Evolutionary conservation across 2,329 filamentous ascomycete genomes (phyloP), one percentile per base, ranked within the genome.

Genomic region (Emmonsia crescens): DNA sequence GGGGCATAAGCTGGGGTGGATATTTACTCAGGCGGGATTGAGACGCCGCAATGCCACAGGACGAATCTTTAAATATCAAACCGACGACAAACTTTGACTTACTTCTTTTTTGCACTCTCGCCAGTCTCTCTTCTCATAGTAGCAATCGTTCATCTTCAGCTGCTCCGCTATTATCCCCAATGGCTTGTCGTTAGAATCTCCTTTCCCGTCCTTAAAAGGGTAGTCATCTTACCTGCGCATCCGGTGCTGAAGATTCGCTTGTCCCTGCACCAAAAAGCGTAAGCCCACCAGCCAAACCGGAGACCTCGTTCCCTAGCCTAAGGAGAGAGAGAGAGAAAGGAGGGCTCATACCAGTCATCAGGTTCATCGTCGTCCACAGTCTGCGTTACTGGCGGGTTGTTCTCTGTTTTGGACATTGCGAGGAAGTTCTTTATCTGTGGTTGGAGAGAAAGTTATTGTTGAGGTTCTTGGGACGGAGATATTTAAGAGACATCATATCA

Each of bases 211-310:
- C 36, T 21, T 59, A 21, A 29, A 27, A 5, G 46, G 16, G 31
- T 57, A 8, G 61, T 5, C 14, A 3, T 5, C 78, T 72, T 78
- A 96, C 93, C 87, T 76, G 91, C 85, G 72, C 93, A 97, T 62
- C 93, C 94, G 2, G 93, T 97, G 79, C 91, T 96, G 79, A 91
- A 96, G 75, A 97, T 97, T 72, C 94, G 84, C 83, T 96, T 93
- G 79, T 97, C 92, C 93, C 93, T 97, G 73, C 63, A 68, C 48
- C 61, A 12, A 46, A 54, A 5, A 56, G 36, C 14, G 52, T 38
- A n/a, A 55, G 52, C 19, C 36, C 27, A 57, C 36, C 61, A 54
- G 33, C 48, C 57, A 49, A 52, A 36, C 6, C 21, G 46, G 29
- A n/a, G 33, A 16, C 33, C 27, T 2, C 40, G 29, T 48, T 56